These are phyloP conservation scores for Tricholoma terreum DNA, from an alignment of 768 basidiomycete genomes.

Conservation along the genomic window DNA sequence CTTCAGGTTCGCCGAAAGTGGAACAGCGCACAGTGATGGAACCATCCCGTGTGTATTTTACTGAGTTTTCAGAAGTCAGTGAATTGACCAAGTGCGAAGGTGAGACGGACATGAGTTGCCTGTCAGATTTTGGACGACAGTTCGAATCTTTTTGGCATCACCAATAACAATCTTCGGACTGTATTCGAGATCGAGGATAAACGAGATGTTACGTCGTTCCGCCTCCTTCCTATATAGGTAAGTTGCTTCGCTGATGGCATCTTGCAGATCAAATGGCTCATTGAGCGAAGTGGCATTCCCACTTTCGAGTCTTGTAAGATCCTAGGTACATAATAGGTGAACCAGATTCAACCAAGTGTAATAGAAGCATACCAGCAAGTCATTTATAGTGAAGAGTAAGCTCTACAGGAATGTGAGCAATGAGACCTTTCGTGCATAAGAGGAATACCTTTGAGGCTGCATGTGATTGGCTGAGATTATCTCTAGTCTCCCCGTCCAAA, in stretches of 20 bases:
- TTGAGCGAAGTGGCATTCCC: conserved; percentile 73
- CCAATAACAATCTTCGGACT: conserved; percentile 65
- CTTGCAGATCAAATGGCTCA: conserved; percentile 69
- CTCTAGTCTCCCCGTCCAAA: conserved; percentile 68
- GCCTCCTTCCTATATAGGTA: conserved; percentile 67
- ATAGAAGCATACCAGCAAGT: conserved; percentile 50
- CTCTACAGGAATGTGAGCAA: conserved; percentile 34
- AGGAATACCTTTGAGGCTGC: conserved; percentile 62
- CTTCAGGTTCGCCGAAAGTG: conserved; percentile 48
- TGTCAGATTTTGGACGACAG: conserved; percentile 74
- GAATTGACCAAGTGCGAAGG: not conserved
- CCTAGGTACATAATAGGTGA: conserved; percentile 31
- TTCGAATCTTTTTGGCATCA: conserved; percentile 69
- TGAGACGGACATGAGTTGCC: conserved; percentile 61
- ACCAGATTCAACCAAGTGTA: not conserved
- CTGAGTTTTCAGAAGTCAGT: conserved; percentile 29
- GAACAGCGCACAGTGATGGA: conserved; percentile 58
- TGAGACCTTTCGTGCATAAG: not conserved
- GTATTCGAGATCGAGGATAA: conserved; percentile 50
- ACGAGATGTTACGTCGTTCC: conserved; percentile 53
- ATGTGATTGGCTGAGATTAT: conserved; percentile 70
- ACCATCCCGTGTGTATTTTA: conserved; percentile 70
- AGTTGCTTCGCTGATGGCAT: conserved; percentile 59
- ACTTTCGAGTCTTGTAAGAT: conserved; percentile 73
- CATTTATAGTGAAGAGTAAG: conserved; percentile 80